Evolutionary conservation across 2,329 filamentous ascomycete species (phyloP).

Genomic region (Anthostomella pinea): DNA sequence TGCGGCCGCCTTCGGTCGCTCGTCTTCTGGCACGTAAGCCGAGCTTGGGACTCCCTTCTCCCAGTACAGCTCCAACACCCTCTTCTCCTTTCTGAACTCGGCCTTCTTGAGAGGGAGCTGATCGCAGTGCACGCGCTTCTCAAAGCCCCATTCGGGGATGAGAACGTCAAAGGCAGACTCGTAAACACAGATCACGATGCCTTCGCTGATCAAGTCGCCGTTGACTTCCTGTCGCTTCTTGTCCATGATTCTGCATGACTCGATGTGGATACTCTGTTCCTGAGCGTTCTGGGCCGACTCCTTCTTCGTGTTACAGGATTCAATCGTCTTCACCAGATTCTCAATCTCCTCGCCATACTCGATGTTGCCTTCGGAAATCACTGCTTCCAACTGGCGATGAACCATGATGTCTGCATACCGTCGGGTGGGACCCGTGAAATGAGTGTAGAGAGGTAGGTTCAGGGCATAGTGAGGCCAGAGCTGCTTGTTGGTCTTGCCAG

Average conservation of each 20-base stretch:
- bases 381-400: slow-evolving; percentile 87
- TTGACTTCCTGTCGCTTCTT: slow-evolving; percentile 82
- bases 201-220: slow-evolving; percentile 90
- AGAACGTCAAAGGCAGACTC: slow-evolving; percentile 98
- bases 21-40: slow-evolving; percentile 93
- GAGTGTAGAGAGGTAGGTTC: slow-evolving; percentile 91
- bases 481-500: slow-evolving; percentile 73
- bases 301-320: slow-evolving; percentile 98
- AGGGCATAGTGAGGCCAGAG: slow-evolving; percentile 86
- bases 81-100: slow-evolving; percentile 96
- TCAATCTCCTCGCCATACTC: slow-evolving; percentile 91
- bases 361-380: slow-evolving; percentile 75
- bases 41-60: slow-evolving; percentile 98
- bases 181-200: slow-evolving; percentile 95
- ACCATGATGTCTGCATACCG: slow-evolving; percentile 95
- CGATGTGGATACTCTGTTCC: slow-evolving; percentile 98
- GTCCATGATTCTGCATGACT: slow-evolving; percentile 95
- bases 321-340: slow-evolving; percentile 83
- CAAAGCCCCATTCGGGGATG: slow-evolving; percentile 97
- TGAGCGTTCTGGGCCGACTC: slow-evolving; percentile 96
- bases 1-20: slow-evolving; percentile 79
- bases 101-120: slow-evolving; percentile 97
- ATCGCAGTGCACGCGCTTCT: slow-evolving; percentile 98
- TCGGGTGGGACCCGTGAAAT: slow-evolving; percentile 93
- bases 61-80: slow-evolving; percentile 96